A percentile compares a stretch with the other conserved stretches of the same genome.
phyloP scores from a whole-genome alignment of 2,329 filamentous ascomycete species.

The Acrocalymma vagum region DNA sequence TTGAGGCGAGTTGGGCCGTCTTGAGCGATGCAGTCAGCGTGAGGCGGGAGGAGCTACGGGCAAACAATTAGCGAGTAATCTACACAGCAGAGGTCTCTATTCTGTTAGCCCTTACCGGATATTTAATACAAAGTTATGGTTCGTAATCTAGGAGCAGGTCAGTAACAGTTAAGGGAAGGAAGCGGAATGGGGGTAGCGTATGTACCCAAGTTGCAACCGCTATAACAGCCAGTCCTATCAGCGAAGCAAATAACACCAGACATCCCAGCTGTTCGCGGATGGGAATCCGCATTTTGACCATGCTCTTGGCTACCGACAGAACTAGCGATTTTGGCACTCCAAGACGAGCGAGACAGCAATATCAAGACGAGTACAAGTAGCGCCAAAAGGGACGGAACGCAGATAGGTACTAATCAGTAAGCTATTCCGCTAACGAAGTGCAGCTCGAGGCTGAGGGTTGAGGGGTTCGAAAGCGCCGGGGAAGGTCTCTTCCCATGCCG shows the following conservation, averaged over 20 bases:
- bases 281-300: constrained; percentile 77
- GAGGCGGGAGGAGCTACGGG: constrained; percentile 65
- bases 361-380: too few relatives aligned
- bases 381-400: too few relatives aligned
- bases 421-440: too few relatives aligned
- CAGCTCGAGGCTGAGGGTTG: too few relatives aligned
- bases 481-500: too few relatives aligned
- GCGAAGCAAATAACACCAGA: constrained; percentile 78
- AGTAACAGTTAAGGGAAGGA: too few relatives aligned
- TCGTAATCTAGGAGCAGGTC: constrained; percentile 58
- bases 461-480: too few relatives aligned
- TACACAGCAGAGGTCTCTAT: too few relatives aligned
- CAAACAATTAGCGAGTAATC: not conserved
- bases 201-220: constrained; percentile 74
- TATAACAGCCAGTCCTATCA: constrained; percentile 79
- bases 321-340: not conserved
- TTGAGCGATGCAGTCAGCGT: constrained; percentile 86
- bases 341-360: too few relatives aligned
- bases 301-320: constrained; percentile 15
- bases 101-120: constrained; percentile 61
- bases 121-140: constrained; percentile 66
- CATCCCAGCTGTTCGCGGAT: constrained; percentile 87
- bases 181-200: too few relatives aligned
- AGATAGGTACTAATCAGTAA: too few relatives aligned
- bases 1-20: constrained; percentile 79